These are phyloP conservation scores for Exutisphaerella laricina DNA, from an alignment of 2,329 filamentous ascomycete genomes.

Conservation along the genomic window DNA sequence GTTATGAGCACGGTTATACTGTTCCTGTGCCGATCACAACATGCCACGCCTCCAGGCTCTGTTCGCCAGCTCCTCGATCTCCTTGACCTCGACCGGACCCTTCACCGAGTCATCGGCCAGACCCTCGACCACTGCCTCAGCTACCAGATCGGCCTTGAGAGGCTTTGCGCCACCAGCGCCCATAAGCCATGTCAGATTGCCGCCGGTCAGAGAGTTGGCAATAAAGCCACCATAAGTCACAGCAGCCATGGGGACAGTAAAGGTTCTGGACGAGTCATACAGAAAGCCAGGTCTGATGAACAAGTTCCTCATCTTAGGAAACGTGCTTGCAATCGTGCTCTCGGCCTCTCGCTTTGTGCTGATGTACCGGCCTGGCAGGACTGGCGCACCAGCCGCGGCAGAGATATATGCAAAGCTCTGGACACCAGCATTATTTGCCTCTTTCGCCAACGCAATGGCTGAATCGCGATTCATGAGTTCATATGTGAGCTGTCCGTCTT, in stretches of 20 bases:
- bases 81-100: slow-evolving; percentile 69
- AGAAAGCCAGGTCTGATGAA: slow-evolving; percentile 84
- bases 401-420: slow-evolving; percentile 80
- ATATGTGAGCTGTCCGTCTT: slow-evolving; percentile 78
- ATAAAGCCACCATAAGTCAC: slow-evolving; percentile 67
- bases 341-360: slow-evolving; percentile 90
- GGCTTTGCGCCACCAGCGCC: slow-evolving; percentile 82
- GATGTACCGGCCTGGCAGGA: slow-evolving; percentile 81
- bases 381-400: slow-evolving; percentile 76
- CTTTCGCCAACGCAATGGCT: slow-evolving; percentile 76
- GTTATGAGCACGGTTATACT: no score
- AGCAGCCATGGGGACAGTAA: slow-evolving; percentile 81
- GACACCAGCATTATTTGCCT: slow-evolving; percentile 60
- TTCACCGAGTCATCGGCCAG: slow-evolving; percentile 66
- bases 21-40: no score
- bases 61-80: slow-evolving; percentile 75
- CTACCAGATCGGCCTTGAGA: slow-evolving; percentile 78
- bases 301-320: slow-evolving; percentile 69
- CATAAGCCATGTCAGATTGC: slow-evolving; percentile 68
- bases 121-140: slow-evolving; percentile 83
- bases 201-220: slow-evolving; percentile 72
- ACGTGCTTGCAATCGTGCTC: slow-evolving; percentile 62
- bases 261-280: slow-evolving; percentile 74
- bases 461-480: slow-evolving; percentile 94
- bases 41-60: slow-evolving; percentile 86